A percentile compares a stretch with the other conserved stretches of the same genome.
phyloP scores from a whole-genome alignment of 2,329 filamentous ascomycete species.

The Alternaria alternata region DNA sequence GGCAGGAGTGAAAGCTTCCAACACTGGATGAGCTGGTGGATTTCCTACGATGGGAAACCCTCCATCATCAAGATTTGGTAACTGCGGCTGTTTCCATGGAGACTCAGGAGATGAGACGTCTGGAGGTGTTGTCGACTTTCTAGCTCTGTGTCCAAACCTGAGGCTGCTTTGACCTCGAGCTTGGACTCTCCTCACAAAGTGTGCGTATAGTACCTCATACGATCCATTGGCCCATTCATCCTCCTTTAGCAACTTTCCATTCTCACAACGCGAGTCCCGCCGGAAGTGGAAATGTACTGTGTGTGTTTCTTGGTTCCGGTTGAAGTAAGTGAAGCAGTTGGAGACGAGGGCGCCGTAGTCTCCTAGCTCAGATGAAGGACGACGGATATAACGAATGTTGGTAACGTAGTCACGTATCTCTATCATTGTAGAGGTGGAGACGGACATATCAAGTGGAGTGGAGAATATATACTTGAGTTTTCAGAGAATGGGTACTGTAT shows the following conservation, averaged over 20 bases:
- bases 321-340: neutral
- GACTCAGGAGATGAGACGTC: neutral
- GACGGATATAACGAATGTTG: neutral
- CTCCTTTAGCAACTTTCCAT: neutral
- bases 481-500: neutral
- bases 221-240: neutral
- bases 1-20: neutral
- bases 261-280: neutral
- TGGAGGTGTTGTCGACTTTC: neutral
- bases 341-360: slow-evolving; percentile 4
- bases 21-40: neutral
- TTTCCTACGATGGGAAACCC: neutral
- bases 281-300: slow-evolving; percentile 7
- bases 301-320: neutral
- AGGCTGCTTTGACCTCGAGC: neutral
- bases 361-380: neutral
- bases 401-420: slow-evolving; percentile 6
- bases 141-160: neutral
- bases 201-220: neutral
- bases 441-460: neutral
- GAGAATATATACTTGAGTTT: neutral
- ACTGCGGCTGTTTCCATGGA: neutral
- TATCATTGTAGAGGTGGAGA: neutral
- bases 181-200: neutral
- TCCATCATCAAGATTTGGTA: neutral